Evolutionary conservation across 768 basidiomycete genomes (phyloP).

Genomic region (Phylloporus rhodoxanthus): DNA sequence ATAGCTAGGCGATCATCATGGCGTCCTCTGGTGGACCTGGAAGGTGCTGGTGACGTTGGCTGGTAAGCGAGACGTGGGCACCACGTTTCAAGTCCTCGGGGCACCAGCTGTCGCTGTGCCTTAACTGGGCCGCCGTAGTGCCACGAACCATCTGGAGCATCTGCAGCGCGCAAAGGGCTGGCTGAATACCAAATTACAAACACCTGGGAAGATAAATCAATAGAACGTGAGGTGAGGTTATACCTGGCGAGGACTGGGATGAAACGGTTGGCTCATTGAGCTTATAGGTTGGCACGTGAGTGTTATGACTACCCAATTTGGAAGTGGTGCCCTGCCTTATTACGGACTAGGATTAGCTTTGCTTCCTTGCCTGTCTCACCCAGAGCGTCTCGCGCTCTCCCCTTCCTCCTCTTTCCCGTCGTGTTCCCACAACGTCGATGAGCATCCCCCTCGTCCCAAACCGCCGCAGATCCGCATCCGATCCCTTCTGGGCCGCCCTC

Average conservation of each 20-base stretch:
- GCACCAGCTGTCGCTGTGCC: too few relatives aligned
- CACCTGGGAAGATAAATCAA: neutral
- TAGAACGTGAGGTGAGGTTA: neutral
- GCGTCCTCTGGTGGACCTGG: neutral
- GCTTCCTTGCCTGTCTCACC: constrained; percentile 16
- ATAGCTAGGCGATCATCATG: neutral
- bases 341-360: constrained; percentile 7
- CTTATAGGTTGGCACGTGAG: constrained; percentile 12
- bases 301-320: constrained; percentile 16
- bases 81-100: constrained; percentile 15
- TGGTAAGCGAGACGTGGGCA: constrained; percentile 12
- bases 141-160: neutral
- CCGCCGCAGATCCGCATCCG: constrained; percentile 47
- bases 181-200: neutral
- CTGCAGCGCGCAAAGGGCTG: neutral
- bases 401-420: constrained; percentile 2
- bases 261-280: constrained; percentile 3
- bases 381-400: constrained; percentile 15
- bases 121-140: neutral
- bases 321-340: constrained; percentile 24
- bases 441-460: constrained; percentile 31
- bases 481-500: constrained; percentile 64
- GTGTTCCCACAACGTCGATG: constrained; percentile 13
- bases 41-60: constrained; percentile 11
- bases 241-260: neutral